These are phyloP conservation scores for Prasinococcaceae sp. DNA, from an alignment of 139 green algal species.

Conservation along the genomic window DNA sequence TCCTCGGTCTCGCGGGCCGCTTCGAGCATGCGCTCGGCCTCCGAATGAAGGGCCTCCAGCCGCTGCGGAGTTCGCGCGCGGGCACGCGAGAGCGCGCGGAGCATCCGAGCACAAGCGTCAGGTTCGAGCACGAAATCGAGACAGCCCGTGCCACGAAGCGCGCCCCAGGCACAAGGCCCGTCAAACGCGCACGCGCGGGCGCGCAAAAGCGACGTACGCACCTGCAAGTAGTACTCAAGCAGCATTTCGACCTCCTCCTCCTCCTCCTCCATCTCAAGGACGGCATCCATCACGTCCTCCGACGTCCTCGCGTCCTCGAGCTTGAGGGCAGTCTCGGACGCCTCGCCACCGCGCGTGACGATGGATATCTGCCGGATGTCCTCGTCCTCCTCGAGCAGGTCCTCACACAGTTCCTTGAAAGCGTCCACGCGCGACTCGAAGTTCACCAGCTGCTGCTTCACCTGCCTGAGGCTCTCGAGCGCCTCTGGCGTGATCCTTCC, in stretches of 20 bases:
- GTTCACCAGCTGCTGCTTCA: conserved; percentile 15
- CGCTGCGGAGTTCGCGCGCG: too few species aligned
- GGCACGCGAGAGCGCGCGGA: too few species aligned
- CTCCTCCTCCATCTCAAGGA: conserved; percentile 1
- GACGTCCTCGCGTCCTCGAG: conserved; percentile 2
- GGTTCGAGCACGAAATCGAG: too few species aligned
- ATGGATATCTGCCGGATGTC: neutral
- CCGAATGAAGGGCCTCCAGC: conserved; percentile 7
- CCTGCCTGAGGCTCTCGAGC: conserved; percentile 13
- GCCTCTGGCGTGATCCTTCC: neutral
- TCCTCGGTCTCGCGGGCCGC: conserved; percentile 18
- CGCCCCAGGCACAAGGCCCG: too few species aligned
- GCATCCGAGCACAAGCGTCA: too few species aligned
- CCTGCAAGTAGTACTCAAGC: conserved; percentile 26
- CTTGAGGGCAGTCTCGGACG: neutral
- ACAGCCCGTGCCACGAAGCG: too few species aligned
- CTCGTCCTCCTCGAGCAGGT: conserved; percentile 6
- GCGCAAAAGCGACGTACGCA: too few species aligned
- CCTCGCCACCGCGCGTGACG: neutral
- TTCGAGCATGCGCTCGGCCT: conserved; percentile 8
- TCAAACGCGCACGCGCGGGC: too few species aligned
- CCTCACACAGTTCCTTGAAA: neutral
- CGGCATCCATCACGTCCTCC: neutral
- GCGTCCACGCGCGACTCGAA: conserved; percentile 9
- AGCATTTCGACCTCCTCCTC: conserved; percentile 20